Percentiles rank a stretch among this genome's conserved stretches.
phyloP scores from a whole-genome alignment of 2,329 filamentous ascomycete species.

The Fusarium tupiense region DNA sequence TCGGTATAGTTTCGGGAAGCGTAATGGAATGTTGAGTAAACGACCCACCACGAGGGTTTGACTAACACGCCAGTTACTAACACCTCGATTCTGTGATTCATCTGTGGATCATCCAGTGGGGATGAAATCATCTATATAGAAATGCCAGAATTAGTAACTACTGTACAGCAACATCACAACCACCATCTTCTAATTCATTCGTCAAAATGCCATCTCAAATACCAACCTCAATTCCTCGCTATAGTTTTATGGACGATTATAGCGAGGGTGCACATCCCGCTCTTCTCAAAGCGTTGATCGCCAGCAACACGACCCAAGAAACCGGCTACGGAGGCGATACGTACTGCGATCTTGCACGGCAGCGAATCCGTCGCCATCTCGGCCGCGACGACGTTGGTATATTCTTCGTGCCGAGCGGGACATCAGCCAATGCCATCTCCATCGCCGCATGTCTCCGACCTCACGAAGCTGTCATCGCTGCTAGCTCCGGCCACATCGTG shows the following conservation, averaged over 20 bases:
- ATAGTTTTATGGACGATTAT: conserved; percentile 62
- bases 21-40: conserved; percentile 38
- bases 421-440: conserved; percentile 61
- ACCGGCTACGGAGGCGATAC: conserved; percentile 58
- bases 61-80: conserved; percentile 41
- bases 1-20: conserved; percentile 7
- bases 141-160: neutral
- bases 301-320: conserved; percentile 57
- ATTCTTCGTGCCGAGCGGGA: conserved; percentile 63
- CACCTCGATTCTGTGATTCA: conserved; percentile 12
- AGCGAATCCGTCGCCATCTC: conserved; percentile 52
- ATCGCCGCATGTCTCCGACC: conserved; percentile 61
- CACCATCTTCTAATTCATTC: neutral
- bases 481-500: conserved; percentile 60
- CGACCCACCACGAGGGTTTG: conserved; percentile 28
- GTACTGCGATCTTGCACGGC: conserved; percentile 54
- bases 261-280: conserved; percentile 62
- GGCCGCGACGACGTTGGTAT: conserved; percentile 54
- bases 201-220: conserved; percentile 36
- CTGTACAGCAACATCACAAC: neutral
- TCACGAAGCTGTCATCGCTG: conserved; percentile 61
- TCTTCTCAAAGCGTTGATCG: conserved; percentile 57
- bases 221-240: conserved; percentile 39
- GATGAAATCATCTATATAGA: conserved; percentile 29
- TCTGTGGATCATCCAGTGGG: conserved; percentile 29